Percentiles rank a stretch among this genome's conserved stretches.
These are phyloP conservation scores for Huntiella savannae DNA, from an alignment of 2,329 filamentous ascomycete species.

Conservation along the genomic window DNA sequence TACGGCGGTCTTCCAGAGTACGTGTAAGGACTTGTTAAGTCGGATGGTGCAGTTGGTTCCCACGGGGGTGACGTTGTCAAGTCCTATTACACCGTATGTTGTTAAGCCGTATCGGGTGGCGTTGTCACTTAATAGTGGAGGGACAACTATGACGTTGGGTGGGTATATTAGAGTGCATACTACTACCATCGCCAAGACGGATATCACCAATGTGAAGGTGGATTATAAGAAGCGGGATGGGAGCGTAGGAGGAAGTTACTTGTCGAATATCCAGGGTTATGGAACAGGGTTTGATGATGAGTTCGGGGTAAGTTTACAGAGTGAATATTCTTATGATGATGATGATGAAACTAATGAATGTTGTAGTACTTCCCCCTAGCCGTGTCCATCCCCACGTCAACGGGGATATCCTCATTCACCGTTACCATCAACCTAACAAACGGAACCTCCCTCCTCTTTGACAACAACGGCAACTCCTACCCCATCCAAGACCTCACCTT, in stretches of 20 bases:
- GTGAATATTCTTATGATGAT: background rate
- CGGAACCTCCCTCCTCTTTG: slow-evolving; percentile 26
- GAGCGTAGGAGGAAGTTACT: slow-evolving; percentile 15
- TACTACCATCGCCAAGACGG: slow-evolving; percentile 24
- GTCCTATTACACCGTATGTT: slow-evolving; percentile 34
- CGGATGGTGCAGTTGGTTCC: slow-evolving; percentile 45
- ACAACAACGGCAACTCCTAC: slow-evolving; percentile 40
- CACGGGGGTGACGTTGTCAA: slow-evolving; percentile 28
- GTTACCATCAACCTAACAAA: slow-evolving; percentile 29
- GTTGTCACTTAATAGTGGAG: slow-evolving; percentile 31
- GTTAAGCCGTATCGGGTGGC: slow-evolving; percentile 41
- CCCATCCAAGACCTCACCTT: slow-evolving; percentile 35
- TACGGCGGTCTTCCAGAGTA: slow-evolving; percentile 24
- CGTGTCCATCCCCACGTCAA: slow-evolving; percentile 32
- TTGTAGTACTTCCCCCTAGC: slow-evolving; percentile 27
- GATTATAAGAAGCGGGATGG: slow-evolving; percentile 38
- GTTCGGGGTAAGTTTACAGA: slow-evolving; percentile 22
- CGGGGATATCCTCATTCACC: slow-evolving; percentile 43
- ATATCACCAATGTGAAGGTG: slow-evolving; percentile 29
- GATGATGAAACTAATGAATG: background rate
- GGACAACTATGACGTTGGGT: slow-evolving; percentile 27
- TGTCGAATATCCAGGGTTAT: slow-evolving; percentile 10
- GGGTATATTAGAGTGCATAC: slow-evolving; percentile 39
- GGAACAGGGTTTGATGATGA: slow-evolving; percentile 41
- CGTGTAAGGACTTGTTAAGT: slow-evolving; percentile 33